Percentiles rank a stretch among this genome's conserved stretches.
Evolutionary conservation across 169 alveolate genomes (phyloP).

Genomic region (Eimeria falciformis): DNA sequence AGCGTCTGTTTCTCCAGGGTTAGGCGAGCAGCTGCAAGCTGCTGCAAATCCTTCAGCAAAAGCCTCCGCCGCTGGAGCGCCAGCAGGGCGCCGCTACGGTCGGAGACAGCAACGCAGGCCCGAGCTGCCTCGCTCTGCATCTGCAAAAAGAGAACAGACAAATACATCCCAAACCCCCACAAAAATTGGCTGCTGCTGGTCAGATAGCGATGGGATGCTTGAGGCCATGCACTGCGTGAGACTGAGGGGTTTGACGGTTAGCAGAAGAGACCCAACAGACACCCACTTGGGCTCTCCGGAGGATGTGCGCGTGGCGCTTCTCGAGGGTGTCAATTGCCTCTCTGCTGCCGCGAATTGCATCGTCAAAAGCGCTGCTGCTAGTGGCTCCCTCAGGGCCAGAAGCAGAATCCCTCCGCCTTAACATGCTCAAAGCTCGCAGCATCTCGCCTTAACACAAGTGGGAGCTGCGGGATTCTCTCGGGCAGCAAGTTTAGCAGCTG

Average conservation of each 20-base stretch:
- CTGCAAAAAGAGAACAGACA: not conserved
- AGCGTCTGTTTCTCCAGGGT: constrained; percentile 54
- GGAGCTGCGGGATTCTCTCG: not conserved
- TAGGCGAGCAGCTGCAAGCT: constrained; percentile 15
- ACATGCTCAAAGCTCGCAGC: not conserved
- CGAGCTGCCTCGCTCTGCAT: not conserved
- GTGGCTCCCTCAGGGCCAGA: not conserved
- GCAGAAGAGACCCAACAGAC: too few species aligned
- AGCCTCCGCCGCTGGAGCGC: constrained; percentile 49
- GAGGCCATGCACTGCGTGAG: too few species aligned
- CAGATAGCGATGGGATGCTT: too few species aligned
- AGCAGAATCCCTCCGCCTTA: not conserved
- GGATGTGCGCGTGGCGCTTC: constrained; percentile 2
- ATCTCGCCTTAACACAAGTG: not conserved
- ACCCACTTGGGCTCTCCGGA: not conserved
- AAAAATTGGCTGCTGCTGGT: too few species aligned
- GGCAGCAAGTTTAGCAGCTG: not conserved
- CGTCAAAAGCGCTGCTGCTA: not conserved
- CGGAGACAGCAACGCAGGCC: not conserved
- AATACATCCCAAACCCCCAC: too few species aligned
- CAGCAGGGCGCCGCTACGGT: constrained; percentile 50
- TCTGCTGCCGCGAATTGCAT: not conserved
- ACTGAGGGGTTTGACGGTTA: not conserved
- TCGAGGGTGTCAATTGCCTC: not conserved
- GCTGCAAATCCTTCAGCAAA: constrained; percentile 13